Percentiles rank a stretch among this genome's conserved stretches.
Evolutionary conservation across 495 filamentous ascomycete species (phyloP).

Genomic region (Glutinoglossum americanum): DNA sequence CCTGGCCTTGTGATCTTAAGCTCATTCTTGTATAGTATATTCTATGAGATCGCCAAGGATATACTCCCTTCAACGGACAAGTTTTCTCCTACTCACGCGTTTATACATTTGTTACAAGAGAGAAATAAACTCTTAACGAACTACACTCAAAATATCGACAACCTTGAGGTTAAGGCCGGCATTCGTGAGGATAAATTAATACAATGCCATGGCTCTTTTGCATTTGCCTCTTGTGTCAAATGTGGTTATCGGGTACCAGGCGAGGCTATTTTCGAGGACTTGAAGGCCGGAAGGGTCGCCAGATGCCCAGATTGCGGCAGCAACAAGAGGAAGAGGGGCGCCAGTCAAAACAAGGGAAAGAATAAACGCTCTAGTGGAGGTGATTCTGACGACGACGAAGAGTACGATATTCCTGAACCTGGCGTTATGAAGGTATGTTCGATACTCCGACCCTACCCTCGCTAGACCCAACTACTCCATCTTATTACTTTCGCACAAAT

Average conservation of each 20-base stretch:
- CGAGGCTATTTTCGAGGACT: conserved; percentile 52
- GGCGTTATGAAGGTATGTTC: conserved; percentile 72
- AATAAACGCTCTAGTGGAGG: conserved; percentile 17
- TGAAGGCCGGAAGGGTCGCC: conserved; percentile 50
- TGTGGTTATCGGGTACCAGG: conserved; percentile 58
- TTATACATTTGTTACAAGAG: conserved; percentile 84
- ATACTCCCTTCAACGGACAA: conserved; percentile 58
- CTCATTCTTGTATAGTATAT: conserved; percentile 27
- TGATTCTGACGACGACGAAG: conserved; percentile 50
- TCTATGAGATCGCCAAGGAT: conserved; percentile 80
- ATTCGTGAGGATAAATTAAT: conserved; percentile 68
- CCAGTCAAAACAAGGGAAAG: conserved; percentile 27
- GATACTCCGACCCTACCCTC: background rate
- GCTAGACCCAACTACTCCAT: background rate
- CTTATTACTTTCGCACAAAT: background rate
- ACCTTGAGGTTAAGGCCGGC: conserved; percentile 76
- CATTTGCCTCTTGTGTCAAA: conserved; percentile 73
- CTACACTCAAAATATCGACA: conserved; percentile 98
- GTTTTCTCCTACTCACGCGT: conserved; percentile 79
- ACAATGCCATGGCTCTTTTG: conserved; percentile 92
- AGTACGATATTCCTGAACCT: conserved; percentile 42
- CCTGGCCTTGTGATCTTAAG: background rate
- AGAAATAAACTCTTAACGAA: conserved; percentile 84
- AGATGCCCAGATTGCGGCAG: conserved; percentile 46
- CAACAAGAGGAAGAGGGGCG: conserved; percentile 40